Evolutionary conservation across 768 basidiomycete species (phyloP), one percentile per base, ranked within the genome.

Genomic region (Podaxis sp.): DNA sequence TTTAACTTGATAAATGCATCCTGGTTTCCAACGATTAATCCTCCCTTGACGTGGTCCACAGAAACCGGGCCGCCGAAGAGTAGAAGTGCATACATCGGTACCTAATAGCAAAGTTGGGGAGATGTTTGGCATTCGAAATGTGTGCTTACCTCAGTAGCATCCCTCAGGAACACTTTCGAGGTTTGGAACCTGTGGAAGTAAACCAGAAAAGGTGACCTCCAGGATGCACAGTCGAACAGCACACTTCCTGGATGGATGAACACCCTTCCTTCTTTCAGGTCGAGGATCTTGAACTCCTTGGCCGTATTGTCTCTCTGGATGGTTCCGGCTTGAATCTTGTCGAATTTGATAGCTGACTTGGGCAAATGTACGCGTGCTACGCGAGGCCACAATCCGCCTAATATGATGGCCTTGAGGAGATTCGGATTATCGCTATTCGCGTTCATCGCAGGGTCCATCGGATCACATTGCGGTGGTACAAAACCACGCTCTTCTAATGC

Each of bases 361-460:
- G 93, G 94, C 22, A 95, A 80, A 64, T 85, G 81, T 24, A 96
- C 86, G 55, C 86, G 84, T 0, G 88, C 92, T 54, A 95, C 83
- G 29, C 89, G 85, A 2, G 93, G 94, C 85, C 92, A 95, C 22
- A 96, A 80, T 1, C 93, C 94, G 7, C 93, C 94, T 12, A 94
- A 83, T 37, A 97, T 80, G 64, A 95, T 83, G 5, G 87, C 85
- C 73, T 96, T 96, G 68, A 97, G 74, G 25, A 98, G 82, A 69
- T 90, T 93, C 40, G 81, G 78, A 67, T 92, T 86, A 0, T 75
- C 68, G 62, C 83, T 83, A 71, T 93, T 88, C 40, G 74, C 70
- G 66, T 93, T 94, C 55, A 93, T 81, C 19, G 74, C 73, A 1
- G 82, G 71, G 1, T 81, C 76, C 9, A 76, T 72, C 0, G 86